These are phyloP conservation scores for Wallacemonas rigidus DNA, from an alignment of 208 protist genomes.

Conservation along the genomic window DNA sequence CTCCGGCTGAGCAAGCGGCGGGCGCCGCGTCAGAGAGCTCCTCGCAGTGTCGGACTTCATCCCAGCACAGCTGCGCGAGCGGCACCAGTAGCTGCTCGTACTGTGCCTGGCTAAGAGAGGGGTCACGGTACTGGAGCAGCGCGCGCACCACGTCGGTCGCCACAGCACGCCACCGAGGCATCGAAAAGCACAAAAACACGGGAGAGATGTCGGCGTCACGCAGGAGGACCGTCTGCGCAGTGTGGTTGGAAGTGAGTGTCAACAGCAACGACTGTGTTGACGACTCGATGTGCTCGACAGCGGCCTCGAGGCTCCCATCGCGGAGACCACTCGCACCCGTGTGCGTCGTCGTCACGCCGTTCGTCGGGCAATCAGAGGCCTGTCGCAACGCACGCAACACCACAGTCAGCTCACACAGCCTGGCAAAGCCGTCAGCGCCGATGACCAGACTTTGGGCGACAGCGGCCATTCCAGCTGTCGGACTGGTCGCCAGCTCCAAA, in stretches of 20 bases:
- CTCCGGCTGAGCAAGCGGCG: background rate
- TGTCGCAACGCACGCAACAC: background rate
- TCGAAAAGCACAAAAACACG: constrained; percentile 21
- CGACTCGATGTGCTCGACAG: background rate
- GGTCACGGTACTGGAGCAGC: constrained; percentile 30
- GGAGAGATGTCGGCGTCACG: constrained; percentile 12
- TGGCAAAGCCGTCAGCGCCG: constrained; percentile 3
- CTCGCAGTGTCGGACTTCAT: constrained; percentile 30
- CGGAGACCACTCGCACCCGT: too few relatives aligned
- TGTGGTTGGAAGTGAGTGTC: background rate
- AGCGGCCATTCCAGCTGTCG: background rate
- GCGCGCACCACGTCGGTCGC: constrained; percentile 32
- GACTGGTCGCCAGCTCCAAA: background rate
- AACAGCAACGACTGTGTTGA: background rate
- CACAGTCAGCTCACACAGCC: constrained; percentile 7
- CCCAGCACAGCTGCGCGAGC: constrained; percentile 35
- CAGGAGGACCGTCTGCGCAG: constrained; percentile 7
- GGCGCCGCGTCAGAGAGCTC: constrained; percentile 7
- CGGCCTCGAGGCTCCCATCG: background rate
- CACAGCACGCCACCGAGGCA: constrained; percentile 11
- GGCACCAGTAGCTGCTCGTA: constrained; percentile 32
- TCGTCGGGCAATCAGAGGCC: too few relatives aligned
- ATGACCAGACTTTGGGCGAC: background rate
- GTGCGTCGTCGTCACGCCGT: too few relatives aligned
- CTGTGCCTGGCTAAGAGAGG: background rate